These are phyloP conservation scores for Nemania bipapillata DNA, from an alignment of 2,329 filamentous ascomycete species.

Conservation along the genomic window DNA sequence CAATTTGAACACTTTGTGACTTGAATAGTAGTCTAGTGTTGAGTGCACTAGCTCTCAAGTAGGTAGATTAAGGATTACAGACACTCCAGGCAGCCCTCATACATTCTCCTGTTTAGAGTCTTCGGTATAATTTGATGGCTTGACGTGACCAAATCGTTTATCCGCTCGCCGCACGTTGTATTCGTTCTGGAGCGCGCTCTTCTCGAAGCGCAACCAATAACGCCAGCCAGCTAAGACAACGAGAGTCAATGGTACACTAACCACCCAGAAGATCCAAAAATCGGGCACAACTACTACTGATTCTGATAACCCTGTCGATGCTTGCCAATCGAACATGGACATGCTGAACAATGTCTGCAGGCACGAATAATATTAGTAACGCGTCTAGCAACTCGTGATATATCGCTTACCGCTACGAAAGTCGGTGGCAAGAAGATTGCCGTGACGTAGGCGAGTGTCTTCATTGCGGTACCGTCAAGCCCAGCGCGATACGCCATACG, in stretches of 20 bases:
- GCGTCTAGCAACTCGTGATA: not conserved
- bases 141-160: not conserved
- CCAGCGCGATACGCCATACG: not conserved
- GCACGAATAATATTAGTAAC: not conserved
- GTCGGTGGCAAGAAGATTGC: not conserved
- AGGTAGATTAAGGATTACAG: too few relatives aligned
- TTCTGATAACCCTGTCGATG: not conserved
- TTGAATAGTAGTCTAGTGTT: too few relatives aligned
- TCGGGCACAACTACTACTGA: not conserved
- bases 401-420: not conserved
- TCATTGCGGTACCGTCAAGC: not conserved
- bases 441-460: not conserved
- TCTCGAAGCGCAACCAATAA: not conserved
- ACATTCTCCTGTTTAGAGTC: not conserved
- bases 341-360: not conserved
- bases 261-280: not conserved
- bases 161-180: not conserved
- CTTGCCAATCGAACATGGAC: not conserved
- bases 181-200: not conserved
- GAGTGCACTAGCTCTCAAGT: too few relatives aligned
- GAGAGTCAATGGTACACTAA: not conserved
- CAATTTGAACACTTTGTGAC: too few relatives aligned
- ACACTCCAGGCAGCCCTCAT: not conserved
- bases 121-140: not conserved
- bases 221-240: not conserved